These are phyloP conservation scores for Chernovozyma aurita DNA, from an alignment of 1,139 yeast genomes.

Conservation along the genomic window DNA sequence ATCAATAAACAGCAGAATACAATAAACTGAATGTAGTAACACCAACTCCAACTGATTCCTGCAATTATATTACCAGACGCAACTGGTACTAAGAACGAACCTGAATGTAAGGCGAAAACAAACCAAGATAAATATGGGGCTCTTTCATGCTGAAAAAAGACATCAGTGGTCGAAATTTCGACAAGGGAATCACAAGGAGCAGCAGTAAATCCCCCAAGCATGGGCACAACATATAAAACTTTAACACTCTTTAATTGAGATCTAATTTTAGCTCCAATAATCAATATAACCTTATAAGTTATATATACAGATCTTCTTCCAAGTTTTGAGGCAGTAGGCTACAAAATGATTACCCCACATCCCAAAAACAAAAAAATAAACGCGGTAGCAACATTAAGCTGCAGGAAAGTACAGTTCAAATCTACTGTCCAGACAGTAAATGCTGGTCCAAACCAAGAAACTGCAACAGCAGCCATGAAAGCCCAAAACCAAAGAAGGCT, in stretches of 20 bases:
- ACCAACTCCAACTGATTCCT: conserved; percentile 43
- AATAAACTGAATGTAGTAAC: conserved; percentile 41
- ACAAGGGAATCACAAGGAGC: conserved; percentile 49
- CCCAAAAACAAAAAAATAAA: conserved; percentile 33
- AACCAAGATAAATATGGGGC: conserved; percentile 35
- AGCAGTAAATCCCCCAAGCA: conserved; percentile 40
- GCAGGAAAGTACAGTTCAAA: conserved; percentile 21
- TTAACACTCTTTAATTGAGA: conserved; percentile 24
- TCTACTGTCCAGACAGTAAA: conserved; percentile 33
- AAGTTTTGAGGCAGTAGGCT: conserved; percentile 38
- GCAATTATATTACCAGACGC: conserved; percentile 41
- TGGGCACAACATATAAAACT: conserved; percentile 26
- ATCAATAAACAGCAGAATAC: conserved; percentile 43
- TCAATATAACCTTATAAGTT: conserved; percentile 25
- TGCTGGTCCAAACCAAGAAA: conserved; percentile 38
- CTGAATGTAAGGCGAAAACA: conserved; percentile 41
- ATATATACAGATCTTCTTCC: conserved; percentile 38
- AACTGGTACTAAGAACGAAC: conserved; percentile 43
- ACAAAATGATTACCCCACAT: conserved; percentile 33
- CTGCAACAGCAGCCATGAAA: conserved; percentile 35
- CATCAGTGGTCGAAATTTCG: conserved; percentile 44
- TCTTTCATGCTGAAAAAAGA: conserved; percentile 45
- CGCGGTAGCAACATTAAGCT: conserved; percentile 30
- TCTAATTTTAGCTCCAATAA: conserved; percentile 34
- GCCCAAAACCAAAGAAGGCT: conserved; percentile 32